Evolutionary conservation across 352 stramenopile genomes (phyloP), one percentile per base, ranked within the genome.

Genomic region (Pythium volutum): DNA sequence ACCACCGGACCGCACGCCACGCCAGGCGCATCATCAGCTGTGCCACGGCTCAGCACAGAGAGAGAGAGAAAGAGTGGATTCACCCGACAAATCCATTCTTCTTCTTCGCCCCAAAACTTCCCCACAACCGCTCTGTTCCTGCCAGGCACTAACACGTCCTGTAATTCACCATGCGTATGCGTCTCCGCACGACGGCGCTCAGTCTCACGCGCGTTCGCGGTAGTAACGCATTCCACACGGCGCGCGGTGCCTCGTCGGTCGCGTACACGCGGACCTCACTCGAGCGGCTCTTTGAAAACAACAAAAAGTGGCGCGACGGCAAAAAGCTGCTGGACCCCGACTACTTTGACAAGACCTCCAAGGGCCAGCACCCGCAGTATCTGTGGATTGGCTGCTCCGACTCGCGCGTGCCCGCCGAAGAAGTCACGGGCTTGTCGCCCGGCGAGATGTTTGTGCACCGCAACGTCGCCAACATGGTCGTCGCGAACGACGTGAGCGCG

Each of bases 391-490:
- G 81, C 43, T 88, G 84, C 72, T 72, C 77, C 34, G 82, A 95
- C 69, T 79, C 81, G 27, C 76, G 85, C 20, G 79, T 92, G 26
- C 74, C 74, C 1, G 73, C 81, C 14, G 77, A 92, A 26, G 76
- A 85, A 48, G 82, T 92, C 45, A 81, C 85, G 59, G 81, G 81
- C 3, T 54, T 80, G 8, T 62, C 81, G 36, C 68, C 72, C 0
- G 85, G 85, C 25, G 67, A 87, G 51, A 64, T 95, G 39, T 95
- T 95, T 66, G 80, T 93, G 15, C 78, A 90, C 60, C 79, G 85
- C 23, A 95, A 95, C 65, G 68, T 88, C 16, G 79, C 77, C 39
- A 88, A 89, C 68, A 71, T 79, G 69, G 69, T 76, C 47, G 64
- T 73, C 15, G 53, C 60, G 7, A 76, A 70, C 47, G 69, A 80